phyloP scores from a whole-genome alignment of 257 asterid genomes.

The Fraxinus anomala region DNA sequence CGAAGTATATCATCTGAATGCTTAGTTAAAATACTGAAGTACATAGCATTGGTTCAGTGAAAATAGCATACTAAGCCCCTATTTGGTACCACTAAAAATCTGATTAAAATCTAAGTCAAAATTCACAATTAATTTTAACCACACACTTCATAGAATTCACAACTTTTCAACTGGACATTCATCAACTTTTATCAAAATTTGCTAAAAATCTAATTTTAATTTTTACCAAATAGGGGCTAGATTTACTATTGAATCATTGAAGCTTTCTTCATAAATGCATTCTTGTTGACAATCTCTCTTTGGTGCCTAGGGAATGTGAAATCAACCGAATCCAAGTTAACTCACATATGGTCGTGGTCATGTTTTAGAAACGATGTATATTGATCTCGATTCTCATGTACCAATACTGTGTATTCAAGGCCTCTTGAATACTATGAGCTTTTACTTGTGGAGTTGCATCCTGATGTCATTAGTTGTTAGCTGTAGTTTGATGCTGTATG shows the following conservation, averaged over 20 bases:
- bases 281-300: neutral
- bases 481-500: neutral
- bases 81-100: no score
- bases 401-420: neutral
- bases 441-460: neutral
- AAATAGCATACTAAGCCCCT: neutral
- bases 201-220: no score
- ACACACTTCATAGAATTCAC: no score
- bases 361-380: neutral
- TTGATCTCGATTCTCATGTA: neutral
- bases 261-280: neutral
- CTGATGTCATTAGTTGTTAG: neutral
- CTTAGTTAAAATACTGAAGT: neutral
- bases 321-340: neutral
- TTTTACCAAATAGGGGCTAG: no score
- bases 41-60: neutral
- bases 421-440: neutral
- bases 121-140: no score
- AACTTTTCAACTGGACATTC: no score
- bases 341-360: neutral
- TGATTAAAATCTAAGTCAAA: no score
- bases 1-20: neutral
- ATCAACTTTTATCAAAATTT: no score
- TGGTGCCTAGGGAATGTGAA: conserved; percentile 2
- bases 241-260: neutral